Percentiles rank a stretch among this genome's conserved stretches.
These are phyloP conservation scores for Cercospora sojina DNA, from an alignment of 2,329 filamentous ascomycete species.

Conservation along the genomic window DNA sequence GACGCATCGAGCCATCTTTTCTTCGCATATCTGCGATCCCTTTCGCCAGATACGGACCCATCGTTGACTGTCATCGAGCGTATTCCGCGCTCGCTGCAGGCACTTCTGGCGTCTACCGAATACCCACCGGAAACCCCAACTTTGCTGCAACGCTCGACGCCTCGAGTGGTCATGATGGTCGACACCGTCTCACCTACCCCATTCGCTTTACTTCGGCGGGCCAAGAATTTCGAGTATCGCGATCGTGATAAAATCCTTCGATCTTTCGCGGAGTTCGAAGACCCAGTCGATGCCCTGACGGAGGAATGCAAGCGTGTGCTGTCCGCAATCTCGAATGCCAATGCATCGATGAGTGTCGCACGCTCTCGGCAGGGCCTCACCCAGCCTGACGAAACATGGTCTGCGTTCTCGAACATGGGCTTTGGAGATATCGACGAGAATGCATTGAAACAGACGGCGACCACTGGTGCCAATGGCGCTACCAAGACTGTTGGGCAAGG, in stretches of 20 bases:
- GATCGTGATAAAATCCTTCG: conserved; percentile 83
- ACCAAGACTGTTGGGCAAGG: conserved; percentile 42
- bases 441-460: conserved; percentile 22
- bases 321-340: conserved; percentile 80
- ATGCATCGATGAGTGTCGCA: conserved; percentile 72
- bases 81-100: conserved; percentile 86
- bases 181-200: conserved; percentile 92
- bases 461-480: conserved; percentile 26
- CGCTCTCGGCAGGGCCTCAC: conserved; percentile 50
- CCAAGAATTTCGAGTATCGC: conserved; percentile 92
- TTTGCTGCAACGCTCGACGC: conserved; percentile 75
- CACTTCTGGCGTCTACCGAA: conserved; percentile 85
- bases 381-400: conserved; percentile 79
- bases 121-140: conserved; percentile 81
- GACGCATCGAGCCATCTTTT: conserved; percentile 96
- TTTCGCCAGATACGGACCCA: conserved; percentile 72
- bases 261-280: conserved; percentile 82
- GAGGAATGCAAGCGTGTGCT: conserved; percentile 93
- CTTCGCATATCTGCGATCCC: conserved; percentile 90
- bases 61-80: conserved; percentile 75
- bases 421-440: conserved; percentile 68
- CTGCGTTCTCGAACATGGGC: conserved; percentile 90
- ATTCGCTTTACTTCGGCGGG: conserved; percentile 83
- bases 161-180: conserved; percentile 95
- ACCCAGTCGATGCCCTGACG: conserved; percentile 82